Evolutionary conservation across 257 asterid genomes (phyloP).

Genomic region (Pogostemon cablin): DNA sequence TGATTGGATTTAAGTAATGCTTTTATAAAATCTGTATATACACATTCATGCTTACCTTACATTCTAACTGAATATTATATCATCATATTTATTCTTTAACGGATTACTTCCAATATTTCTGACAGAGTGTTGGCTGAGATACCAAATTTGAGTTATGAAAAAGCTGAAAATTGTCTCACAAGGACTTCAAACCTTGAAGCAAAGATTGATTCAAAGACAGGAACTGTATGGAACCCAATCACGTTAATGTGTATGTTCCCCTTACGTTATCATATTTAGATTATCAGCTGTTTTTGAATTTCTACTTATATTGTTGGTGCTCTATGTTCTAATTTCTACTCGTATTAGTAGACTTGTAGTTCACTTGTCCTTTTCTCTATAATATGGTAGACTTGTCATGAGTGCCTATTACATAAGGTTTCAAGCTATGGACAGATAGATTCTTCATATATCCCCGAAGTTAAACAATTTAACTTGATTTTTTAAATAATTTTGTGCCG

Average conservation of each 20-base stretch:
- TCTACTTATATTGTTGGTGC: background rate
- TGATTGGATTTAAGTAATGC: too few species aligned
- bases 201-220: conserved; percentile 70
- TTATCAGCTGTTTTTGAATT: background rate
- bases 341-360: too few species aligned
- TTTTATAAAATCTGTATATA: too few species aligned
- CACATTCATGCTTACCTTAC: too few species aligned
- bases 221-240: conserved; percentile 90
- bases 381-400: too few species aligned
- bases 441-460: conserved; percentile 3
- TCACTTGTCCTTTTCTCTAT: too few species aligned
- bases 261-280: background rate
- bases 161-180: conserved; percentile 75
- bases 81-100: background rate
- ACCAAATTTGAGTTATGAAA: conserved; percentile 80
- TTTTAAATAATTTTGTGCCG: background rate
- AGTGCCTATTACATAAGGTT: too few species aligned
- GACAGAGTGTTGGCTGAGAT: conserved; percentile 93
- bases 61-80: background rate
- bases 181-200: conserved; percentile 97
- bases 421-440: background rate
- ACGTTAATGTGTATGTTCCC: conserved; percentile 80
- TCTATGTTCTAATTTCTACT: background rate
- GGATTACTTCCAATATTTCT: conserved; percentile 17
- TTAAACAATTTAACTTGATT: background rate